Evolutionary conservation across 257 asterid genomes (phyloP).

Genomic region (Gynochthodes officinalis): DNA sequence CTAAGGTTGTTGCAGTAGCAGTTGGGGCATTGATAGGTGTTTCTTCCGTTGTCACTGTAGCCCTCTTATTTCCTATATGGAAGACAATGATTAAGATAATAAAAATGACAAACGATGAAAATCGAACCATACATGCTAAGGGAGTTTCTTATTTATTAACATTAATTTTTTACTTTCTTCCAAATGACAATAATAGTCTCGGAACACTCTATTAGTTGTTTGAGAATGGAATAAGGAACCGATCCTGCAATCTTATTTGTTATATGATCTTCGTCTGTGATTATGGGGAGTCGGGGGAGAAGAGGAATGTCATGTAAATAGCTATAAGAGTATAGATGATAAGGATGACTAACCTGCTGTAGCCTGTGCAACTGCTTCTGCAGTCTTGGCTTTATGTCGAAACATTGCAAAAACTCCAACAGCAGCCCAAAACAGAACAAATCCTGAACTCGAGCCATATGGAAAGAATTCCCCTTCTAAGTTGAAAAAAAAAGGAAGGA

Average conservation of each 20-base stretch:
- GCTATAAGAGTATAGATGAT: too few relatives aligned
- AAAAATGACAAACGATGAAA: neutral
- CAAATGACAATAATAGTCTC: too few relatives aligned
- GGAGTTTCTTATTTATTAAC: too few relatives aligned
- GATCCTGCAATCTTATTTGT: too few relatives aligned
- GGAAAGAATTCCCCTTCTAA: too few relatives aligned
- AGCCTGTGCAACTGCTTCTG: constrained; percentile 14
- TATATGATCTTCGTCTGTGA: too few relatives aligned
- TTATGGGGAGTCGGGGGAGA: too few relatives aligned
- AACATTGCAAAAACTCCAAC: neutral
- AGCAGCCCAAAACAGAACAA: neutral
- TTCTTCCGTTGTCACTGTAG: neutral
- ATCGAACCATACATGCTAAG: neutral
- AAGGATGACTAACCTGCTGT: constrained; percentile 1
- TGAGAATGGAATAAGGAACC: neutral
- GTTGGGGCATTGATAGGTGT: constrained; percentile 10
- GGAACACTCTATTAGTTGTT: too few relatives aligned
- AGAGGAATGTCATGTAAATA: too few relatives aligned
- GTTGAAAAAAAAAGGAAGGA: too few relatives aligned
- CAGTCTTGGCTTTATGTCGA: constrained; percentile 8
- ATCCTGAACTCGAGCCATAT: neutral
- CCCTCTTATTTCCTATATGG: neutral
- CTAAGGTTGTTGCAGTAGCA: constrained; percentile 9
- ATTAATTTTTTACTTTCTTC: too few relatives aligned
- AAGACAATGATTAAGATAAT: neutral